These are phyloP conservation scores for Sporothrix humicola DNA, from an alignment of 2,329 filamentous ascomycete species.

Conservation along the genomic window DNA sequence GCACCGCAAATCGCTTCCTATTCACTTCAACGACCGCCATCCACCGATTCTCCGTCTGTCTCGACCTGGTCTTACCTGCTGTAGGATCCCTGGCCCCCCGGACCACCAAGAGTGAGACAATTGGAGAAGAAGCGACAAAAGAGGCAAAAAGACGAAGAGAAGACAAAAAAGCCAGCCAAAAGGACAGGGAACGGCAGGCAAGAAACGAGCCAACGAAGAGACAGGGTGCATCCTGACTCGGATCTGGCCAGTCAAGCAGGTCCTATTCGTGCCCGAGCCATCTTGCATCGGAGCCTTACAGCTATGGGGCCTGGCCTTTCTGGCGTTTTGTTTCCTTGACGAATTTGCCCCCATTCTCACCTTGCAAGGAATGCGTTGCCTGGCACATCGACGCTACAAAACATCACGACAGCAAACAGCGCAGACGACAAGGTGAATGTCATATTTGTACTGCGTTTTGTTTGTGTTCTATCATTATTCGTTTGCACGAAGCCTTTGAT, in stretches of 20 bases:
- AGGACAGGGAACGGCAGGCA: slow-evolving; percentile 13
- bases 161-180: slow-evolving; percentile 9
- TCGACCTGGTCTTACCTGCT: slow-evolving; percentile 23
- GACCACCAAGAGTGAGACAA: slow-evolving; percentile 14
- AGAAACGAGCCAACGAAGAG: neutral
- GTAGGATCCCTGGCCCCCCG: slow-evolving; percentile 26
- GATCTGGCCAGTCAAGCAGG: slow-evolving; percentile 16
- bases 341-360: neutral
- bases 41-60: slow-evolving; percentile 8
- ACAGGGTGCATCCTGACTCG: slow-evolving; percentile 23
- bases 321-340: slow-evolving; percentile 16
- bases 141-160: neutral
- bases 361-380: slow-evolving; percentile 29
- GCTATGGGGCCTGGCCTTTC: neutral
- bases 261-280: slow-evolving; percentile 16
- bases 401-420: neutral
- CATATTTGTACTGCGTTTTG: neutral
- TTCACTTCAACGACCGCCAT: slow-evolving; percentile 11
- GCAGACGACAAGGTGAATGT: neutral
- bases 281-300: slow-evolving; percentile 3
- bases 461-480: neutral
- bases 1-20: neutral
- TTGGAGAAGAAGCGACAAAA: slow-evolving; percentile 26
- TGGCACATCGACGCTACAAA: neutral
- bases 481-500: neutral